Evolutionary conservation across 2,329 filamentous ascomycete species (phyloP).

Genomic region (Xylaria sp.): DNA sequence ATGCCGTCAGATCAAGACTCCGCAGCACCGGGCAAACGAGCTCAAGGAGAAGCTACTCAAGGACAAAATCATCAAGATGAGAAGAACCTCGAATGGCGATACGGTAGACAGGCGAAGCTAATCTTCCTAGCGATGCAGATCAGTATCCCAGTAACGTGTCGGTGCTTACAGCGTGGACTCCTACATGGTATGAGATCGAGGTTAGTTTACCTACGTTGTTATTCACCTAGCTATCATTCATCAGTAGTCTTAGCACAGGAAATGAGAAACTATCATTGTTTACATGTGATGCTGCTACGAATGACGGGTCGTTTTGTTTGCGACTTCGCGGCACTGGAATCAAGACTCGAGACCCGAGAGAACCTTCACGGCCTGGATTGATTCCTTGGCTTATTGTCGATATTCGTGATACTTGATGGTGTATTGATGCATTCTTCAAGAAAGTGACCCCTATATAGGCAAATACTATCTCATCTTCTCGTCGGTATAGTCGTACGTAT

Average conservation of each 20-base stretch:
- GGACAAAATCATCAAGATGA: conserved; percentile 52
- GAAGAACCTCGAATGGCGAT: conserved; percentile 42
- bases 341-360: no score
- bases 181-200: conserved; percentile 21
- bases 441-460: no score
- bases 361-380: no score
- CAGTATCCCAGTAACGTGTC: conserved; percentile 18
- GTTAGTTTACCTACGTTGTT: conserved; percentile 22
- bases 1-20: conserved; percentile 33
- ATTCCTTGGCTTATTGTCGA: no score
- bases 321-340: neutral
- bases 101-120: conserved; percentile 41
- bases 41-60: conserved; percentile 47
- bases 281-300: neutral
- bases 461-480: no score
- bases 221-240: conserved; percentile 7
- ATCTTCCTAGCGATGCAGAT: conserved; percentile 38
- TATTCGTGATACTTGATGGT: no score
- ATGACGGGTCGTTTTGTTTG: neutral
- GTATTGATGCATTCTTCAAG: no score
- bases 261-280: neutral
- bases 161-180: conserved; percentile 8
- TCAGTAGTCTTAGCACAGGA: conserved; percentile 2
- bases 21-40: conserved; percentile 40
- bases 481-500: no score